phyloP scores from a whole-genome alignment of 164 flowering plant species.

The Echeveria elegans region DNA sequence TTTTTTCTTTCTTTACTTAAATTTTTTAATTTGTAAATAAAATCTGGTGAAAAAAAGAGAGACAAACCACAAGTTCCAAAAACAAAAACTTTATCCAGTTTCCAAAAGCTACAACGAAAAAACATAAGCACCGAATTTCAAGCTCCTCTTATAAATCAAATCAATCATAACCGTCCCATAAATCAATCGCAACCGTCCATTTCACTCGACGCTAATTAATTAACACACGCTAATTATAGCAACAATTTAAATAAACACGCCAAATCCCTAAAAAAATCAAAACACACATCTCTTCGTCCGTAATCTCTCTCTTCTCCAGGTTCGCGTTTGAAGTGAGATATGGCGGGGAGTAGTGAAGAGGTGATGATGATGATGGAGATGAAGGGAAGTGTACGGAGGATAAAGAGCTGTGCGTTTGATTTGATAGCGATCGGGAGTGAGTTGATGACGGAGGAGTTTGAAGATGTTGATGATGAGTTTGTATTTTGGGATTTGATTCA shows the following conservation, averaged over 20 bases:
- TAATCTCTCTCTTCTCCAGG: not conserved
- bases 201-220: not conserved
- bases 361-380: conserved; percentile 6
- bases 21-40: too few species aligned
- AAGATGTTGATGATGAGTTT: not conserved
- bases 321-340: not conserved
- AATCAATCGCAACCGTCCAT: not conserved
- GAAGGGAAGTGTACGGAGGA: conserved; percentile 4
- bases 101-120: not conserved
- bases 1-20: too few species aligned
- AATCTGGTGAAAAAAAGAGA: too few species aligned
- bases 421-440: conserved; percentile 4
- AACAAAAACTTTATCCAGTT: too few species aligned
- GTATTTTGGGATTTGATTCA: conserved; percentile 11
- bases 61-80: too few species aligned
- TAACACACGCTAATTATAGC: not conserved
- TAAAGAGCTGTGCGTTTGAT: conserved; percentile 9
- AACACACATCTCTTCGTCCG: not conserved
- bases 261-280: not conserved
- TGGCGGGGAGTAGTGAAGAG: not conserved
- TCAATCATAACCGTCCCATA: not conserved
- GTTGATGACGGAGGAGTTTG: not conserved
- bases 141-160: not conserved
- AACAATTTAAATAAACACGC: not conserved
- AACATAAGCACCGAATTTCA: not conserved